Percentiles rank a stretch among this genome's conserved stretches.
Conservation (phyloP, 2,329 filamentous ascomycete genomes). For the Sarocladium oryzae region DNA sequence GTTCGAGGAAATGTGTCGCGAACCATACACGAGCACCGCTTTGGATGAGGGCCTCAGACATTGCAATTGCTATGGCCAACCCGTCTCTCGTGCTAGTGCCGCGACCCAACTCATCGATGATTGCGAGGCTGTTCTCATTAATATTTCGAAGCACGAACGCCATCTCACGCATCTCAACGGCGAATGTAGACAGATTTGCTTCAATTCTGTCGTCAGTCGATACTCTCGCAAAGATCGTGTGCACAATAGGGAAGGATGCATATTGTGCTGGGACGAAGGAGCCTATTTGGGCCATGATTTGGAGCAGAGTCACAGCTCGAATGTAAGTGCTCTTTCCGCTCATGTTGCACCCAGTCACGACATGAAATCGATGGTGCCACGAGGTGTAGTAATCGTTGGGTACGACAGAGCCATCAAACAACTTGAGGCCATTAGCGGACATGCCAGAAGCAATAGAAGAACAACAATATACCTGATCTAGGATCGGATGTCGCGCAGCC, state of each 20-base stretch:
- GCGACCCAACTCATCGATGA: conserved; percentile 88
- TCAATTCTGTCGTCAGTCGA: conserved; percentile 85
- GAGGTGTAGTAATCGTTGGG: conserved; percentile 82
- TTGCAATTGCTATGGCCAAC: conserved; percentile 79
- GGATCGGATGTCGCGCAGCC: conserved; percentile 69
- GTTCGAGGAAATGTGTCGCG: conserved; percentile 83
- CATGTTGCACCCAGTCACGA: conserved; percentile 97
- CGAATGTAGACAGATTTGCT: conserved; percentile 88
- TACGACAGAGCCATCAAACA: conserved; percentile 46
- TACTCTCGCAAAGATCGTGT: conserved; percentile 80
- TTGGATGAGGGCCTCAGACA: conserved; percentile 80
- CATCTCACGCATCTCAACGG: conserved; percentile 92
- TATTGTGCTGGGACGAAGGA: conserved; percentile 84
- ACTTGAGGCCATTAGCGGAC: not conserved
- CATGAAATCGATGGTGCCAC: conserved; percentile 75
- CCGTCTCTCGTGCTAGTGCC: conserved; percentile 88
- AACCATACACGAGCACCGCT: conserved; percentile 82
- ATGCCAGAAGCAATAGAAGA: not conserved
- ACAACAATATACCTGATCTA: conserved; percentile 53
- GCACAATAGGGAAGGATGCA: conserved; percentile 71
- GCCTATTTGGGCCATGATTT: conserved; percentile 91
- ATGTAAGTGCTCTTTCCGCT: conserved; percentile 97
- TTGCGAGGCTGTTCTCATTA: conserved; percentile 66
- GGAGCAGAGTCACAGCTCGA: conserved; percentile 71
- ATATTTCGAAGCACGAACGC: conserved; percentile 86